Evolutionary conservation across 2,329 filamentous ascomycete genomes (phyloP), one percentile per base, ranked within the genome.

Genomic region (Ascochyta pisi): DNA sequence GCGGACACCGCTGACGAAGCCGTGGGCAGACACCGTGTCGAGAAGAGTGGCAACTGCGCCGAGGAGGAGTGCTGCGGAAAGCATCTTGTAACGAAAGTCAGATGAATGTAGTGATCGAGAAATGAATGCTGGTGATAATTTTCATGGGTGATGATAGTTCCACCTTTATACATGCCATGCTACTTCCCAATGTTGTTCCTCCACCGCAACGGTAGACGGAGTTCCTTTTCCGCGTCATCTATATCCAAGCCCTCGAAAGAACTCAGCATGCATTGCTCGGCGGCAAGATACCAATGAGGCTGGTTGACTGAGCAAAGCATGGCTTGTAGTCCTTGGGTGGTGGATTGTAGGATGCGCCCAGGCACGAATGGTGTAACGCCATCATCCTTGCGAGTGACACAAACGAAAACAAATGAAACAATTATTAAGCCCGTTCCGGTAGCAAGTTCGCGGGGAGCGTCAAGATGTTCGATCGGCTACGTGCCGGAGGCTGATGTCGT

Each of bases 1-100:
- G 10, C 55, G 63, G 57, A 76, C 58, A 29, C 53, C 61, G 12
- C 48, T 62, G 33, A 76, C 67, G 56, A 66, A 70, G 46, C 73
- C 72, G 53, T 76, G 71, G 35, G 70, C 69, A 39, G 64, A 62
- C 19, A 54, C 57, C 4, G 58, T 61, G 56, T 65, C 61, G 16
- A 68, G 55, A n/a, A 71, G 57, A 13, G 60, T 42, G 34, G 66
- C 60, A 22, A 61, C 33, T 22, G 61, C 59, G 46, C 64, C 45
- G 43, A 70, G 53, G 22, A 69, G 46, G 29, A 65, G 47, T 16
- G 63, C 48, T 3, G 65, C 60, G 12, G 58, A 45, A 38, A 65
- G 46, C 64, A 68, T 68, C n/a, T 22, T 66, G 45, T 22, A 40
- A 48, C 15, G 35, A 47, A 26, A 29, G 40, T 26, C 13, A 13